Percentiles rank a stretch among this genome's conserved stretches.
Evolutionary conservation across 1,284 basidiomycete species (phyloP).

Genomic region (Cystobasidium slooffiae): DNA sequence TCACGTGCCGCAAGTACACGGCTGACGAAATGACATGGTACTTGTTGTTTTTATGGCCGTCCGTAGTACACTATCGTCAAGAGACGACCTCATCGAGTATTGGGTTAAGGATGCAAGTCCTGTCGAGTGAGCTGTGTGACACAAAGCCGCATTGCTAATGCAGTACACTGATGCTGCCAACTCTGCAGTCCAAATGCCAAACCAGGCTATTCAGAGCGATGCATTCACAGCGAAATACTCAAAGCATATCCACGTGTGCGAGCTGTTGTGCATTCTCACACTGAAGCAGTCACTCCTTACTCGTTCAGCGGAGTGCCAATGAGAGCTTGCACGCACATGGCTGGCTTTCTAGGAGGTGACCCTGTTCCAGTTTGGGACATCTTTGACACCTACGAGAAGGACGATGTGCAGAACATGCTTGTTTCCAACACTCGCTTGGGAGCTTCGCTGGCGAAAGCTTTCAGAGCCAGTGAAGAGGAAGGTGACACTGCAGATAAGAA

Average conservation of each 20-base stretch:
- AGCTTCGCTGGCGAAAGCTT: neutral
- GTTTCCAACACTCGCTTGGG: conserved; percentile 19
- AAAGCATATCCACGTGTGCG: conserved; percentile 8
- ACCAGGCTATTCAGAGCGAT: conserved; percentile 27
- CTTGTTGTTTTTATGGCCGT: neutral
- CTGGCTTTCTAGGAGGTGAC: conserved; percentile 20
- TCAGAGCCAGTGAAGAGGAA: neutral
- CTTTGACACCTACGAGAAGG: neutral
- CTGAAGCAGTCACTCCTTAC: conserved; percentile 10
- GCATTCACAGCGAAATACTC: conserved; percentile 26
- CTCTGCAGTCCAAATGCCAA: conserved; percentile 7
- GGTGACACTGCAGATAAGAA: neutral
- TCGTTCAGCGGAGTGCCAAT: conserved; percentile 20
- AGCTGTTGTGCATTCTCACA: conserved; percentile 21
- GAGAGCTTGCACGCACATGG: conserved; percentile 12
- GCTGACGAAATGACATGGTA: neutral
- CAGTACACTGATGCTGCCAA: neutral
- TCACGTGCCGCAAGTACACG: neutral
- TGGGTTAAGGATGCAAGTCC: conserved; percentile 23
- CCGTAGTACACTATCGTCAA: neutral
- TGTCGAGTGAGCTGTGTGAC: neutral
- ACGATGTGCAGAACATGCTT: conserved; percentile 27
- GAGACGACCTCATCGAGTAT: conserved; percentile 23
- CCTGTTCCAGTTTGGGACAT: conserved; percentile 27
- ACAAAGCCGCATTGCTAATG: no score